Evolutionary conservation across 495 filamentous ascomycete genomes (phyloP), one percentile per base, ranked within the genome.

Genomic region (Neurospora sp.): DNA sequence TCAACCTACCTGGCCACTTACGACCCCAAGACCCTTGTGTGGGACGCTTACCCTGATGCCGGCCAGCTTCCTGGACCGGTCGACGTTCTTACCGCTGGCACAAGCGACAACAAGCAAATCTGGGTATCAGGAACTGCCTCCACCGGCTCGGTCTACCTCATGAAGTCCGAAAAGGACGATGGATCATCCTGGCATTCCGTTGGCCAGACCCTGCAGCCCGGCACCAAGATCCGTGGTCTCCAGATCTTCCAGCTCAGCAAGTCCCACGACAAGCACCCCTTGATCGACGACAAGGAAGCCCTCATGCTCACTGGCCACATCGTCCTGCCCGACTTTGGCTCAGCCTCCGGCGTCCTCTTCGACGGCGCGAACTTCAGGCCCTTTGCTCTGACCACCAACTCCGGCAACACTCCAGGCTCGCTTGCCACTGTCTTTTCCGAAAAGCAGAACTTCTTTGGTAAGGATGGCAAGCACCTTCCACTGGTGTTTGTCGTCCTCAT

Each of bases 401-500:
- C 83, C 16, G 85, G 89, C 76, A 88, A 89, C 70, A 80, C 83
- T 18, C 84, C 90, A 4, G 93, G 94, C 66, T 92, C 89, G 73
- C 88, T 99, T 75, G 89, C 92, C 11, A 89, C 87, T 73, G 80
- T 97, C 70, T 94, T 98, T 78, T 91, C 93, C 14, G 85, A 94
- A 81, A 89, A 91, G 31, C 79, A 89, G 71, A 90, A 91, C 76
- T 89, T 88, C 73, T 94, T 94, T 80, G 76, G 76, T 74, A 72
- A 77, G 74, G 72, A 71, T 44, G 73, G 77, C 73, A 77, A 80
- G 72, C 71, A 78, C 87, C 88, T 96, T 74, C 92, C 93, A 11
- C 86, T 92, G 73, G 96, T 93, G 42, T 94, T 97, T 75, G 88
- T 98, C 39, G 92, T 98, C 18, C 87, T 99, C 39, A 94, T 99